Evolutionary conservation across 768 basidiomycete species (phyloP).

Genomic region (Cantharellus cinnabarinus): DNA sequence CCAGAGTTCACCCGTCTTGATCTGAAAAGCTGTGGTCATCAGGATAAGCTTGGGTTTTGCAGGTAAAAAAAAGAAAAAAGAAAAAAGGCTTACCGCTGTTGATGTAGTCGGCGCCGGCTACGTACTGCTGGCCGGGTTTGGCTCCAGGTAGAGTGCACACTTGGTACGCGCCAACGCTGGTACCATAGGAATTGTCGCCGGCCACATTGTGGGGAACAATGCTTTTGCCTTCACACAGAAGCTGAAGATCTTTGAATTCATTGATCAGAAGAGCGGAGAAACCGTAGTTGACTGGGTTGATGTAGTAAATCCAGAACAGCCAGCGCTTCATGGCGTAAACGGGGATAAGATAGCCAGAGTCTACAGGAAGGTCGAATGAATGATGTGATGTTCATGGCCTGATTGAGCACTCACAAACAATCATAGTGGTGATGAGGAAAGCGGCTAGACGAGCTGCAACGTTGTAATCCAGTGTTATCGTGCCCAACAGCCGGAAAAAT

Average conservation of each 20-base stretch:
- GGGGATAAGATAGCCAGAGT: constrained; percentile 45
- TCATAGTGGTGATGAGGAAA: constrained; percentile 5
- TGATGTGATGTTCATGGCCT: constrained; percentile 22
- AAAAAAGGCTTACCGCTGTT: constrained; percentile 14
- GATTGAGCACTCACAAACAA: constrained; percentile 6
- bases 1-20: constrained; percentile 11
- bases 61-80: not conserved
- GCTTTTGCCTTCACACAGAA: constrained; percentile 43
- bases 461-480: constrained; percentile 34
- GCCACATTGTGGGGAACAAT: constrained; percentile 45
- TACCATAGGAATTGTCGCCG: constrained; percentile 41
- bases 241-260: constrained; percentile 51
- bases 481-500: constrained; percentile 22
- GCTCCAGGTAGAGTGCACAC: constrained; percentile 4
- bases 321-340: constrained; percentile 53
- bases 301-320: constrained; percentile 55
- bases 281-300: constrained; percentile 60
- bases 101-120: constrained; percentile 40
- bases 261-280: constrained; percentile 71
- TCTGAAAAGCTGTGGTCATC: constrained; percentile 12
- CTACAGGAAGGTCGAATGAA: constrained; percentile 30
- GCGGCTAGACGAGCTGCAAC: constrained; percentile 24
- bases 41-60: constrained; percentile 10
- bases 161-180: constrained; percentile 16
- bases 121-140: constrained; percentile 18